Percentiles rank a stretch among this genome's conserved stretches.
These are phyloP conservation scores for Amylocystis lapponica DNA, from an alignment of 768 basidiomycete genomes.

Conservation along the genomic window DNA sequence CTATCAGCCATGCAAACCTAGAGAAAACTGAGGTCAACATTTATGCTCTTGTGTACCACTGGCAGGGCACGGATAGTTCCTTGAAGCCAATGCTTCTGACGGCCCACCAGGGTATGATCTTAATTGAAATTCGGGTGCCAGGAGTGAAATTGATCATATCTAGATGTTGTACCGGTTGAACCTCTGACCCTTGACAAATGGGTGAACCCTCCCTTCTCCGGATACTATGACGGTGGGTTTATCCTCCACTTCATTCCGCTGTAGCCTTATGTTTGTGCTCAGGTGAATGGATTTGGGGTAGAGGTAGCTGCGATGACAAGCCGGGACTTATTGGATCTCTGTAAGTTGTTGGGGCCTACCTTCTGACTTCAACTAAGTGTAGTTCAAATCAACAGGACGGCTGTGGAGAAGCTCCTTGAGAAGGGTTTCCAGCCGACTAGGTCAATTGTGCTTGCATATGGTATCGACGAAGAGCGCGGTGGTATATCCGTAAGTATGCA, in stretches of 20 bases:
- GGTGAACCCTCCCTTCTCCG: conserved; percentile 46
- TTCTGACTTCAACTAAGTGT: no score
- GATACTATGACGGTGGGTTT: conserved; percentile 31
- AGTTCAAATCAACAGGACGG: conserved; percentile 26
- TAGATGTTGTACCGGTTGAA: conserved; percentile 47
- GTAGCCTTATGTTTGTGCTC: neutral
- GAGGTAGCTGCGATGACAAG: conserved; percentile 32
- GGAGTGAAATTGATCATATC: neutral
- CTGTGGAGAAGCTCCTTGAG: conserved; percentile 41
- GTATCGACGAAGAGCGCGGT: conserved; percentile 46
- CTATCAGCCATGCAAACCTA: conserved; percentile 29
- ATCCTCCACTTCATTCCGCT: neutral
- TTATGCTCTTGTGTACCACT: conserved; percentile 54
- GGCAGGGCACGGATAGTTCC: conserved; percentile 43
- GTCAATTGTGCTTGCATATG: conserved; percentile 34
- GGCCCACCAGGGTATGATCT: conserved; percentile 44
- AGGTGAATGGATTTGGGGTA: conserved; percentile 29
- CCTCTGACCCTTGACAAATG: conserved; percentile 37
- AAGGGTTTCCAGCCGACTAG: conserved; percentile 42
- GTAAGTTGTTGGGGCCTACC: conserved; percentile 17
- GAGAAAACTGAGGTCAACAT: conserved; percentile 51
- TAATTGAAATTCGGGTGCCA: neutral
- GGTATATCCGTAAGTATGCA: conserved; percentile 16
- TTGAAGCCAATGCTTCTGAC: conserved; percentile 50
- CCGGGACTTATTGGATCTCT: conserved; percentile 26